Evolutionary conservation across 1,139 yeast species (phyloP).

Genomic region (Hanseniaspora uvarum): DNA sequence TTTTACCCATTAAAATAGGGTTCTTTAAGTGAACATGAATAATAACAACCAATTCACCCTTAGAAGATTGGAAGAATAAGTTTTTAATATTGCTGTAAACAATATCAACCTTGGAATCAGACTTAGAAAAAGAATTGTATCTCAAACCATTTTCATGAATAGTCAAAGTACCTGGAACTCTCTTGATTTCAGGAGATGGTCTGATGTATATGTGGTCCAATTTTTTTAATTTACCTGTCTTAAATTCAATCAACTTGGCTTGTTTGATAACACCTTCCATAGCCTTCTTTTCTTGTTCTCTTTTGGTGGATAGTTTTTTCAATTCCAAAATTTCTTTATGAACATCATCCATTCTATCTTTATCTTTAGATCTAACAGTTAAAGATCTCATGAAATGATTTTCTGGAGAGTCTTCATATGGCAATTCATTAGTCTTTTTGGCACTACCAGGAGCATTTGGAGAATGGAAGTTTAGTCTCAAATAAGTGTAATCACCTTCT

Average conservation of each 20-base stretch:
- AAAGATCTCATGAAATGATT: constrained; percentile 80
- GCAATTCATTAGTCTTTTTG: constrained; percentile 65
- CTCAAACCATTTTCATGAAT: constrained; percentile 95
- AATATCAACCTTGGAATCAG: constrained; percentile 80
- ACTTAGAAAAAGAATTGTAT: constrained; percentile 71
- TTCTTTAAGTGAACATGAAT: constrained; percentile 87
- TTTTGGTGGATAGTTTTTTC: constrained; percentile 82
- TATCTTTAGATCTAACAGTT: constrained; percentile 81
- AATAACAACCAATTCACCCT: constrained; percentile 84
- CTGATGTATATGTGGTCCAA: constrained; percentile 82
- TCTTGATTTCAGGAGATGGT: constrained; percentile 93
- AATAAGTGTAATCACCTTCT: constrained; percentile 87
- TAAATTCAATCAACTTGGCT: constrained; percentile 73
- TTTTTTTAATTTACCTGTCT: constrained; percentile 70
- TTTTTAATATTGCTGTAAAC: constrained; percentile 86
- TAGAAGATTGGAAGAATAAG: constrained; percentile 89
- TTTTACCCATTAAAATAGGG: constrained; percentile 92
- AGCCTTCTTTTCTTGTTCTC: constrained; percentile 84
- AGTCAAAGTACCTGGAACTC: constrained; percentile 81
- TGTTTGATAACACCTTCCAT: constrained; percentile 92
- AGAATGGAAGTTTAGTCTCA: constrained; percentile 83
- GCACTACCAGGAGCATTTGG: constrained; percentile 77
- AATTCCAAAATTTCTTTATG: constrained; percentile 83
- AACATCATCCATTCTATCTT: constrained; percentile 84
- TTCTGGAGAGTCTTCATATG: constrained; percentile 80